Evolutionary conservation across 257 asterid species (phyloP).

Genomic region (Asclepias syriaca): DNA sequence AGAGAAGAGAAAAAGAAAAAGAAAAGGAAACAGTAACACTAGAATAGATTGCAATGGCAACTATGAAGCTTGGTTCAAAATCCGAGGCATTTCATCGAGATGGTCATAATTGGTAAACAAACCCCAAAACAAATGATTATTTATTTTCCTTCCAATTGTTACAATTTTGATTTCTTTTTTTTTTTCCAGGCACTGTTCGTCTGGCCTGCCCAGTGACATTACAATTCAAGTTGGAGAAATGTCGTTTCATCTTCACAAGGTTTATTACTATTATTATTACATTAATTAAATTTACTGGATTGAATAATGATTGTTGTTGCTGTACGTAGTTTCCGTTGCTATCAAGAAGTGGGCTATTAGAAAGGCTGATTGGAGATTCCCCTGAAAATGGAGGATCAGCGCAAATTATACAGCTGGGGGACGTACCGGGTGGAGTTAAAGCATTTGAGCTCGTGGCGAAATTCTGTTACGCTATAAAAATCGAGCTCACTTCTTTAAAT

Average conservation of each 20-base stretch:
- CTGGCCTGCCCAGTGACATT: constrained; percentile 81
- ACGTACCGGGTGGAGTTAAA: constrained; percentile 86
- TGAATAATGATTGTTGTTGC: too few species aligned
- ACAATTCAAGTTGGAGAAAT: constrained; percentile 74
- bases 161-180: too few species aligned
- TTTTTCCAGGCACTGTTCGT: constrained; percentile 53
- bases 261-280: too few species aligned
- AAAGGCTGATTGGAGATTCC: constrained; percentile 59
- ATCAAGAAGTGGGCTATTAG: constrained; percentile 70
- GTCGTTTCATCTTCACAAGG: constrained; percentile 94
- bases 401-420: constrained; percentile 42
- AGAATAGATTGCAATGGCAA: constrained; percentile 39
- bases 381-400: constrained; percentile 33
- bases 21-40: not conserved
- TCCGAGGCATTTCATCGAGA: constrained; percentile 73
- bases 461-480: constrained; percentile 71
- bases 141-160: too few species aligned
- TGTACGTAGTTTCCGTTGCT: constrained; percentile 64
- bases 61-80: constrained; percentile 75
- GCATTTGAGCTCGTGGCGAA: constrained; percentile 78
- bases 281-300: too few species aligned
- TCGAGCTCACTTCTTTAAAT: constrained; percentile 66
- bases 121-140: too few species aligned
- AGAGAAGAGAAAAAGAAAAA: not conserved
- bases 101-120: constrained; percentile 61